Evolutionary conservation across 2,329 filamentous ascomycete genomes (phyloP).

Genomic region (Aspergillus pseudoterreus): DNA sequence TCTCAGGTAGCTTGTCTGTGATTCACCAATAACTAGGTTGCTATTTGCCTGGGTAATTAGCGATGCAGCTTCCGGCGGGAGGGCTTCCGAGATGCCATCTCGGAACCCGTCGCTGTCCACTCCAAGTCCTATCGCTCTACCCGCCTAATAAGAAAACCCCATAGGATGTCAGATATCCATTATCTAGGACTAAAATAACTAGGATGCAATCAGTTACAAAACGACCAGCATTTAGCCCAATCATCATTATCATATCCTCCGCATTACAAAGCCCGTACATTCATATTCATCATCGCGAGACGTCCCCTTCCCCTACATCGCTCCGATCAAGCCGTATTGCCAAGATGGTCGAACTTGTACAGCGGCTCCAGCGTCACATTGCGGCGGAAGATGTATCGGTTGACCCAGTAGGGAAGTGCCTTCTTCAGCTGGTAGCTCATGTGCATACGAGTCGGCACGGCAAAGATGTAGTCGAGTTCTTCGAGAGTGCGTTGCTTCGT

Average conservation of each 20-base stretch:
- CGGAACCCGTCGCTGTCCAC: no score
- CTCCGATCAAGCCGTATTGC: neutral
- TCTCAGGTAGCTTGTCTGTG: no score
- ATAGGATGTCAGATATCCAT: no score
- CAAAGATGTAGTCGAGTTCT: constrained; percentile 58
- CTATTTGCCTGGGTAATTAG: no score
- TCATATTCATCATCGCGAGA: constrained; percentile 1
- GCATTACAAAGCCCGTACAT: neutral
- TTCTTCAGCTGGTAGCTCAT: constrained; percentile 56
- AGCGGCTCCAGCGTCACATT: constrained; percentile 47
- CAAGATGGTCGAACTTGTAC: constrained; percentile 45
- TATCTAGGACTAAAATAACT: neutral
- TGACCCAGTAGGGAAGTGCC: constrained; percentile 59
- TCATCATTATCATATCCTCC: neutral
- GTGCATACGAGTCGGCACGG: constrained; percentile 56
- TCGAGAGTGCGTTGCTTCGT: constrained; percentile 54
- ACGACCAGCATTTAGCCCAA: neutral
- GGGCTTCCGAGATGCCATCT: no score
- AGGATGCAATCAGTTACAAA: neutral
- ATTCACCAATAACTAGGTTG: no score
- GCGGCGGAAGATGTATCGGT: constrained; percentile 54
- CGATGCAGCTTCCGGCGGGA: no score
- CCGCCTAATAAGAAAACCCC: no score
- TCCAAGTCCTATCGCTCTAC: no score
- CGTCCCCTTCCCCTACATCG: no score